Conservation (phyloP, 208 protist genomes). For the Leishmania lainsoni region DNA sequence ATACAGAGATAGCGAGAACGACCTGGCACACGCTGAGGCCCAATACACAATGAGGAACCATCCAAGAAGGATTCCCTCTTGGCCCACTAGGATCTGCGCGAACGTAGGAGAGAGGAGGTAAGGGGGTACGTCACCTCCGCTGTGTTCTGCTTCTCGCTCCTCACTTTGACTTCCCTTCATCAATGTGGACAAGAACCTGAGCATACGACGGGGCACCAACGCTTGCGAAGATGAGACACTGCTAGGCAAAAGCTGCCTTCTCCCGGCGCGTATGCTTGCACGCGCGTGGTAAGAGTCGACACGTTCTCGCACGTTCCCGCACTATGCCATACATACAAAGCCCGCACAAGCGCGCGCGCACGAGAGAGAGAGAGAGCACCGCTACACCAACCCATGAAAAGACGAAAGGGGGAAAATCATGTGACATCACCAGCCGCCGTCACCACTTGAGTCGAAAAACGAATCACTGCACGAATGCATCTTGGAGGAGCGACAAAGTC, state of each 20-base stretch:
- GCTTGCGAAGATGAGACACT: slow-evolving; percentile 25
- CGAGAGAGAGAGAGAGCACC: too few species aligned
- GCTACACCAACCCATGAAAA: too few species aligned
- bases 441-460: slow-evolving; percentile 12
- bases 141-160: slow-evolving; percentile 21
- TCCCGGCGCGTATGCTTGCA: neutral
- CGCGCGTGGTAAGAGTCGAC: neutral
- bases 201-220: neutral
- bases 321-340: neutral
- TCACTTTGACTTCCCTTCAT: slow-evolving; percentile 38
- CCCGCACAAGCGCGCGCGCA: neutral
- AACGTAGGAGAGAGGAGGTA: neutral
- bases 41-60: neutral
- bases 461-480: slow-evolving; percentile 40
- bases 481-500: neutral
- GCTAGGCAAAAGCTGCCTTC: slow-evolving; percentile 35
- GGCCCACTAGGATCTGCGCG: neutral
- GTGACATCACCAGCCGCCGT: slow-evolving; percentile 40
- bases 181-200: slow-evolving; percentile 13
- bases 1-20: neutral
- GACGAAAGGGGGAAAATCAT: slow-evolving; percentile 5
- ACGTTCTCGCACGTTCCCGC: neutral
- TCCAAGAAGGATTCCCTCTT: neutral
- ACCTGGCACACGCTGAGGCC: neutral
- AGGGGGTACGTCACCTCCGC: neutral